Evolutionary conservation across 1,284 basidiomycete genomes (phyloP).

Genomic region (Ustilago bromivora): DNA sequence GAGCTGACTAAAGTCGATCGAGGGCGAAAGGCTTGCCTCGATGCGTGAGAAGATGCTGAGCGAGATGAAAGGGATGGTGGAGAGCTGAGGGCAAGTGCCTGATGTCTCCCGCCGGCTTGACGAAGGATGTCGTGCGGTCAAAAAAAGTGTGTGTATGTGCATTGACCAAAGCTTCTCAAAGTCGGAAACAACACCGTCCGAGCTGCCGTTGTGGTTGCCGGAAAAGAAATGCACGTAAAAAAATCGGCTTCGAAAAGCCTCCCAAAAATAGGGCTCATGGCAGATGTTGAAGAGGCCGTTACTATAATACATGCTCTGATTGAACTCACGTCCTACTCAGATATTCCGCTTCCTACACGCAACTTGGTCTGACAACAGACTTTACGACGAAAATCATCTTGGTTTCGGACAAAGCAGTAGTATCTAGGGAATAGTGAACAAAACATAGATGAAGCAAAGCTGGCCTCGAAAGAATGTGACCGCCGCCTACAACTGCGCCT

Average conservation of each 20-base stretch:
- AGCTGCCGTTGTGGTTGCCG: slow-evolving; percentile 19
- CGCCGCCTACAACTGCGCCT: slow-evolving; percentile 23
- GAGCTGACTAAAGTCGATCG: slow-evolving; percentile 8
- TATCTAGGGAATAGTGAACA: background rate
- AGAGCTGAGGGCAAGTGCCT: background rate
- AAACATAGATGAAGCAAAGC: background rate
- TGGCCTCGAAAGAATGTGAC: background rate
- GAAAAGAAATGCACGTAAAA: background rate
- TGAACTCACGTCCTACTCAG: no score
- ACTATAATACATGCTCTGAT: no score
- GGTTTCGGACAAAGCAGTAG: background rate
- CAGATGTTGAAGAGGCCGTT: no score
- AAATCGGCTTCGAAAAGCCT: background rate
- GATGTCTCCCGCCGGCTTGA: slow-evolving; percentile 15
- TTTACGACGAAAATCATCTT: background rate
- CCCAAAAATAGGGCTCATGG: slow-evolving; percentile 1
- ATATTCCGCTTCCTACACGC: no score
- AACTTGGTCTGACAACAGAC: no score
- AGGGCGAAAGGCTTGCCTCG: slow-evolving; percentile 25
- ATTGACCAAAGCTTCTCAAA: slow-evolving; percentile 7
- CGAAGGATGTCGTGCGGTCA: slow-evolving; percentile 35
- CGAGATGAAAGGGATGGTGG: background rate
- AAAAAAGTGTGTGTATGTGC: slow-evolving; percentile 1
- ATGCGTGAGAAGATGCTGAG: slow-evolving; percentile 1
- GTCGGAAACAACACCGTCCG: slow-evolving; percentile 41